phyloP scores from a whole-genome alignment of 257 asterid species.

The Linaria vulgaris region DNA sequence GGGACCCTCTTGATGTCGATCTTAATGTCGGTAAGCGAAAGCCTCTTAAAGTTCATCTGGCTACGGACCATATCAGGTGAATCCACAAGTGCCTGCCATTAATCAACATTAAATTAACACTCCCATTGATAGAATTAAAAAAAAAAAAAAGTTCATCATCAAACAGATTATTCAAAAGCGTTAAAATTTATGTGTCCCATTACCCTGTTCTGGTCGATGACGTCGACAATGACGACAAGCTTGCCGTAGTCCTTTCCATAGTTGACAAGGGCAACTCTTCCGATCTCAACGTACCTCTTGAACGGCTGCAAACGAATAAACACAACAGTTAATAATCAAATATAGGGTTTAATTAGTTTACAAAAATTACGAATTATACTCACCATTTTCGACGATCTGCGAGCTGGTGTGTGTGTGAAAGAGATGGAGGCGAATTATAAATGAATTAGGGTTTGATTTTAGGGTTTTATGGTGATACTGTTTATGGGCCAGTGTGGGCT shows the following conservation, averaged over 20 bases:
- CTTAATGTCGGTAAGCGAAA: slow-evolving; percentile 79
- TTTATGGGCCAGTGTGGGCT: neutral
- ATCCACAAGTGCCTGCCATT: slow-evolving; percentile 80
- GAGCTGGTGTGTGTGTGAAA: neutral
- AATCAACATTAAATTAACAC: neutral
- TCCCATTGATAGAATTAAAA: neutral
- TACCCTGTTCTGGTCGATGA: slow-evolving; percentile 87
- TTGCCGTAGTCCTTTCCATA: slow-evolving; percentile 85
- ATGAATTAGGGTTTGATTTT: slow-evolving; percentile 3
- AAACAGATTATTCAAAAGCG: neutral
- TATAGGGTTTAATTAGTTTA: neutral
- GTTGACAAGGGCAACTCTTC: slow-evolving; percentile 87
- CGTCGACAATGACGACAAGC: slow-evolving; percentile 90
- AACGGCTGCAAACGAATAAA: slow-evolving; percentile 53
- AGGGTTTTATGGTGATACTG: too few species aligned
- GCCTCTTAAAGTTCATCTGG: slow-evolving; percentile 93
- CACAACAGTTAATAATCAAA: slow-evolving; percentile 4
- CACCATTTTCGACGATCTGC: slow-evolving; percentile 30
- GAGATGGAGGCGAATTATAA: too few species aligned
- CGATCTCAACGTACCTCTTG: slow-evolving; percentile 95
- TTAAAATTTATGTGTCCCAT: too few species aligned
- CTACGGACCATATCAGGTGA: slow-evolving; percentile 90
- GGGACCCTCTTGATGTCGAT: slow-evolving; percentile 85
- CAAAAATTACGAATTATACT: neutral
- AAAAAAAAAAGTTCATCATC: neutral